These are phyloP conservation scores for Erythrobasidium hasegawianum DNA, from an alignment of 1,284 basidiomycete species.

Conservation along the genomic window DNA sequence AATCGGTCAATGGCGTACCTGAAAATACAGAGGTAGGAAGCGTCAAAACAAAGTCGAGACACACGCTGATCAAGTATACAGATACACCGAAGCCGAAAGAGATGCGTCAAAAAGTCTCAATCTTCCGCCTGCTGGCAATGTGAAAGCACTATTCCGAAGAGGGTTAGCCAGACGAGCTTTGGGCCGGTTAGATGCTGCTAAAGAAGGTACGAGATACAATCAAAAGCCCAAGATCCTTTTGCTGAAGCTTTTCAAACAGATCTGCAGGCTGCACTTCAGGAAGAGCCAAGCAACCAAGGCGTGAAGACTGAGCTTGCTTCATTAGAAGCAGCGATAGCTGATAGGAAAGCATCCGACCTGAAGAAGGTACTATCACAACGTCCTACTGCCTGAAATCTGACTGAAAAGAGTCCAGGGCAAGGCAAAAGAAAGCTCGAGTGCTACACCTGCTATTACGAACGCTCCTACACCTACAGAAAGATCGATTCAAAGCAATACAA, in stretches of 20 bases:
- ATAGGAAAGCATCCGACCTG: neutral
- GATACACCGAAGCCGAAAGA: constrained; percentile 54
- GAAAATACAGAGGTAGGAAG: constrained; percentile 75
- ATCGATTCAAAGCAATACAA: neutral
- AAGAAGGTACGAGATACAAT: constrained; percentile 56
- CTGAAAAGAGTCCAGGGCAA: neutral
- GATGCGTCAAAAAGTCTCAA: constrained; percentile 39
- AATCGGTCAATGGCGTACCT: constrained; percentile 78
- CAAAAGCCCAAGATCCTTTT: too few species aligned
- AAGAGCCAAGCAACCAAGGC: constrained; percentile 51
- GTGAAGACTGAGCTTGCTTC: constrained; percentile 37
- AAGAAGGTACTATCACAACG: neutral
- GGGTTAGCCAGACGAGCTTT: constrained; percentile 62
- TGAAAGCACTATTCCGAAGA: constrained; percentile 68
- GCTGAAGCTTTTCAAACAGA: constrained; percentile 53
- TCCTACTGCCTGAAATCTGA: neutral
- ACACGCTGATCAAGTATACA: constrained; percentile 55
- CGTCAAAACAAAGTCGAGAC: constrained; percentile 57
- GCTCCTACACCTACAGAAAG: neutral
- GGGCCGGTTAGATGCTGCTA: constrained; percentile 57
- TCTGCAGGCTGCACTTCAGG: constrained; percentile 56
- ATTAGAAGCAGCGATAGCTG: neutral
- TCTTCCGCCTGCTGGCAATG: constrained; percentile 51
- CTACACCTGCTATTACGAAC: neutral
- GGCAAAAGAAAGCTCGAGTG: neutral